Evolutionary conservation across 2,329 filamentous ascomycete genomes (phyloP), one percentile per base, ranked within the genome.

Genomic region (Aspergillus neotritici): DNA sequence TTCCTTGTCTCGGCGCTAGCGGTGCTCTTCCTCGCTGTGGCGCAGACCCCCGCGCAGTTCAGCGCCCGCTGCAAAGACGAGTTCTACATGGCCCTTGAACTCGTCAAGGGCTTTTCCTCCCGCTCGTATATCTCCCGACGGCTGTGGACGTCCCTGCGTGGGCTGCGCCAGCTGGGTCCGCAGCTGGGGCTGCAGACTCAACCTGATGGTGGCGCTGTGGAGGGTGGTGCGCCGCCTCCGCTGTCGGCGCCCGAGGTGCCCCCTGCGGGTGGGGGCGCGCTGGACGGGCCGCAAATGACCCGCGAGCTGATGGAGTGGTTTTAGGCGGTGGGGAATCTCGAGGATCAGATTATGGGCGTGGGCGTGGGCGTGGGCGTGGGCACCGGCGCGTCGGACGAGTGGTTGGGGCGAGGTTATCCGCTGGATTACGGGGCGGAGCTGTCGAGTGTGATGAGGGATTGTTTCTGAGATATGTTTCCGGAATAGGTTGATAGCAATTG

Each of bases 31-130:
- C 68, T 84, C 1, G 79, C 80, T 0, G 79, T 83, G 2, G 77
- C 76, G 6, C 80, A 83, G 58, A 77, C 78, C 1, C 80, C 80
- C 0, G 70, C 72, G 0, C 69, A 79, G 14, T 83, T 82, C 57
- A 78, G 73, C 41, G 62, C 67, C 5, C 66, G 70, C 34, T 79
- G 78, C 41, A 72, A 78, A 12, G 77, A 82, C 45, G 80, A 83
- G 51, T 83, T 83, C 57, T 82, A 82, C 64, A 78, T 78, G 70
- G 80, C 79, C 0, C 66, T 83, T 4, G 78, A 83, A 11, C 69
- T 84, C 2, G 74, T 84, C 31, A 78, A 81, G 35, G 76, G 75
- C 2, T 75, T 83, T 34, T 79, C 76, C 29, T 73, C 75, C 13
- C 73, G 76, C 43, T 81, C 77, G 1, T 79, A 77, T 51, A 74